Base-by-base conservation (phyloP, 192 early-diverging fungal genomes). In the Backusella australiensis region DNA sequence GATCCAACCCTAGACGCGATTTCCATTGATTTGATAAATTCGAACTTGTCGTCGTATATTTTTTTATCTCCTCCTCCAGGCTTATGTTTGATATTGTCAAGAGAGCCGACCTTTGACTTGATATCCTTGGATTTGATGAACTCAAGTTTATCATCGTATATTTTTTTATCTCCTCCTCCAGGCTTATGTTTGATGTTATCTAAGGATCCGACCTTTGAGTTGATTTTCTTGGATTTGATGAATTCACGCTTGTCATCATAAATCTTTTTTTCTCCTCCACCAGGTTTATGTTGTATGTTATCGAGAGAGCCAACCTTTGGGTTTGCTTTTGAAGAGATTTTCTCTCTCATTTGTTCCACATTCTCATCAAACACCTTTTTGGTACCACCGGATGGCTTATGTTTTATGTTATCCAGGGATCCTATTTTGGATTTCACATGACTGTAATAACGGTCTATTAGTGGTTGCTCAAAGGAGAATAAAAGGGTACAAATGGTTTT, bases 321-420 rank as follows among this genome's bases (percentile, higher is more conserved):
- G 8, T 35, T 38, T 14, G 35, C 69, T 34, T 71, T 71, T 39
- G 44, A 34, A 17, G 67, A 21, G 49, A 71, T 63, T 41, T 46
- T 39, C 26, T 36, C 35, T 36, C 52, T 32, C 39, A 71, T 14
- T 6, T 11, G 21, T 26, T 63, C 67, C 8, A 56, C 34, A 6
- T 63, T 41, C 34, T 38, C 21, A 34, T 41, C 32, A 69, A 53
- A 71, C 6, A 71, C 52, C 26, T 36, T 71, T 12, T 36, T 36
- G 19, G 68, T 68, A 44, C 75, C 69, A 42, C 75, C 75, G 19
- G 53, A 38, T 1, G 75, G 75, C n/a, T 76, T 76, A 38, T 71
- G 70, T 71, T 71, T 71, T 17, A 71, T 49, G 41, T 71, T 71
- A 26, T 71, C 70, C 21, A 71, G 11, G 1, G 70, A 71, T 7